Conservation (phyloP, 2,329 filamentous ascomycete species). For the Pezicula rhizophila region DNA sequence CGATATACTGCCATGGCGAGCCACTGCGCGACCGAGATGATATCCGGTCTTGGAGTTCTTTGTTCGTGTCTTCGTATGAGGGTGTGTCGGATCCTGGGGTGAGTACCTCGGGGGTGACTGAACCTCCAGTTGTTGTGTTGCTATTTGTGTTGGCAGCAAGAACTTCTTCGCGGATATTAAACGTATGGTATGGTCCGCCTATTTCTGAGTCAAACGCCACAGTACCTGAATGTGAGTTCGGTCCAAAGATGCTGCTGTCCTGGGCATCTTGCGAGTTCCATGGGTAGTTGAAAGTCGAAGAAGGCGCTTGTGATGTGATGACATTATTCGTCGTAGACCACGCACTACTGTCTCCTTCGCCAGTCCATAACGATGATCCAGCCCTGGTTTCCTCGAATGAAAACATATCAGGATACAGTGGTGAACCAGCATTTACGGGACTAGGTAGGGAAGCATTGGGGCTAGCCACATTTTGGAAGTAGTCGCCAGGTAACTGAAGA, state of each 20-base stretch:
- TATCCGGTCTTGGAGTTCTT: conserved; percentile 4
- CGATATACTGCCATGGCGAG: conserved; percentile 11
- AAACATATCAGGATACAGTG: conserved; percentile 10
- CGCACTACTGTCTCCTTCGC: conserved; percentile 1
- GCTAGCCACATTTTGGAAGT: conserved; percentile 8
- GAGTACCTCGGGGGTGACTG: conserved; percentile 1
- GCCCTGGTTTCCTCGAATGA: conserved; percentile 8
- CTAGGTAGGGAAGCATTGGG: conserved; percentile 6
- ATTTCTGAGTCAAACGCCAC: conserved; percentile 47
- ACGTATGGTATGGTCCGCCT: conserved; percentile 53
- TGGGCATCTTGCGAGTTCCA: conserved; percentile 18
- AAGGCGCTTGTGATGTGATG: conserved; percentile 5
- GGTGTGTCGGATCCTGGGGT: conserved; percentile 8
- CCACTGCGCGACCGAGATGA: conserved; percentile 8
- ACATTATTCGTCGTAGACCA: conserved; percentile 8
- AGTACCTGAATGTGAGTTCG: conserved; percentile 7
- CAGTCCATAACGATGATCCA: conserved; percentile 4
- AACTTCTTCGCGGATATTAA: conserved; percentile 67
- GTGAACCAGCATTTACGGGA: conserved; percentile 5
- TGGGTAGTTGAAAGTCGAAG: conserved; percentile 8
- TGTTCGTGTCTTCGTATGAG: not conserved
- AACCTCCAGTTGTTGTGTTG: conserved; percentile 3
- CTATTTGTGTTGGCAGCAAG: conserved; percentile 37
- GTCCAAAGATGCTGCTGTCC: conserved; percentile 10
- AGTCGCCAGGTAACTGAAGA: conserved; percentile 6